These are phyloP conservation scores for Fusarium decemcellulare DNA, from an alignment of 2,329 filamentous ascomycete genomes.

Conservation along the genomic window DNA sequence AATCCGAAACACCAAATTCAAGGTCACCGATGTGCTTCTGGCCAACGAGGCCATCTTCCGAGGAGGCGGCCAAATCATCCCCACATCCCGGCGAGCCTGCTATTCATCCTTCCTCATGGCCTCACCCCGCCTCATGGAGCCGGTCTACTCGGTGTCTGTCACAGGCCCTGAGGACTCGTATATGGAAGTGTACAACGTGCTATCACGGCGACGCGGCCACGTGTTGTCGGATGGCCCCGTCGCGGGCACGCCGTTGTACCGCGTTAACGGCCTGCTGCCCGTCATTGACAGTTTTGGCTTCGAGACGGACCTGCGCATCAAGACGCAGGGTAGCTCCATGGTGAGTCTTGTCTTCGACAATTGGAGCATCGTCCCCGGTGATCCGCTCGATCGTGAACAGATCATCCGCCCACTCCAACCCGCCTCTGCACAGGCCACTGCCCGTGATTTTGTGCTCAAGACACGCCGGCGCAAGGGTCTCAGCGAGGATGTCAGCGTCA, in stretches of 20 bases:
- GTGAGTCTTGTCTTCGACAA: slow-evolving; percentile 94
- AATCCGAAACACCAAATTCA: slow-evolving; percentile 98
- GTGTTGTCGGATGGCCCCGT: slow-evolving; percentile 95
- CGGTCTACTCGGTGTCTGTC: slow-evolving; percentile 93
- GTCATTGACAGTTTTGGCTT: slow-evolving; percentile 99
- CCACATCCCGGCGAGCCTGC: slow-evolving; percentile 90
- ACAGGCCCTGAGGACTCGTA: slow-evolving; percentile 93
- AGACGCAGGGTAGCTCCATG: slow-evolving; percentile 93
- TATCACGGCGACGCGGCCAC: slow-evolving; percentile 90
- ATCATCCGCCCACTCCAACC: slow-evolving; percentile 88
- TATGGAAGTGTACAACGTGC: slow-evolving; percentile 90
- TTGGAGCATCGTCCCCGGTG: slow-evolving; percentile 96
- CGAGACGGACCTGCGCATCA: slow-evolving; percentile 96
- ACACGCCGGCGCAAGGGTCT: slow-evolving; percentile 93
- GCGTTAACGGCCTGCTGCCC: slow-evolving; percentile 90
- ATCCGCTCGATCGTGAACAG: slow-evolving; percentile 91
- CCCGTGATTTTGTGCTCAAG: slow-evolving; percentile 96
- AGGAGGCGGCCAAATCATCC: slow-evolving; percentile 97
- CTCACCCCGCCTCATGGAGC: slow-evolving; percentile 96
- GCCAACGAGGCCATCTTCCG: slow-evolving; percentile 94
- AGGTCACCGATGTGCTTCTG: slow-evolving; percentile 90
- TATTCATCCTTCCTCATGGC: slow-evolving; percentile 99
- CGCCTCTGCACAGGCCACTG: slow-evolving; percentile 88
- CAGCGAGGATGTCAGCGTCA: slow-evolving; percentile 94
- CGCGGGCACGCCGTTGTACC: slow-evolving; percentile 93